Conservation (phyloP, 306 rosid genomes). For the Potentilla sterilis region DNA sequence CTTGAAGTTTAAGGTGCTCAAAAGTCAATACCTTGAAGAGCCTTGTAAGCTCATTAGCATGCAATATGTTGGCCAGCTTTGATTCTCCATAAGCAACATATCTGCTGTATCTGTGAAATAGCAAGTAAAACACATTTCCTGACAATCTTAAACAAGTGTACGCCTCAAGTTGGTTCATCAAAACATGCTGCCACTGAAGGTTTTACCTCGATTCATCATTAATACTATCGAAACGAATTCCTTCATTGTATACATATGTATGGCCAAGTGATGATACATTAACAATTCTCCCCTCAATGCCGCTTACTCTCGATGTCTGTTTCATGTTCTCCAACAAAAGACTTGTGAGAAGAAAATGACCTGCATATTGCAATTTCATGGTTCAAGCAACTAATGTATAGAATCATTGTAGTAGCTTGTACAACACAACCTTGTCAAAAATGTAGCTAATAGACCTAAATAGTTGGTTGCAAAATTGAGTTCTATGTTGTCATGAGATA, state of each 20-base stretch:
- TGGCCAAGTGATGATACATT: constrained; percentile 67
- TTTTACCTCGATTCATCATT: constrained; percentile 56
- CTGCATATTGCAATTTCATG: constrained; percentile 25
- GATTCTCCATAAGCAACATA: constrained; percentile 75
- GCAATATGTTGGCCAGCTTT: constrained; percentile 77
- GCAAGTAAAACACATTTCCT: neutral
- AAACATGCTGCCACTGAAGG: neutral
- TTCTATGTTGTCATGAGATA: constrained; percentile 70
- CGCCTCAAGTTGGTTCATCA: neutral
- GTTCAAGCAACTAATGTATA: no score
- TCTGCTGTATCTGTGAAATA: constrained; percentile 45
- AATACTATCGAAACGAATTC: constrained; percentile 57
- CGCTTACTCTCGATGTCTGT: constrained; percentile 49
- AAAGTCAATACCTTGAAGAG: constrained; percentile 53
- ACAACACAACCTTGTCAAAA: no score
- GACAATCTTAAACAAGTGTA: neutral
- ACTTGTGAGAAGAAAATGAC: constrained; percentile 78
- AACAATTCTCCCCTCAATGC: constrained; percentile 69
- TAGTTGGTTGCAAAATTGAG: constrained; percentile 77
- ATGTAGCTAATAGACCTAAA: constrained; percentile 40
- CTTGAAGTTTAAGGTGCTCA: neutral
- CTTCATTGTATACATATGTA: constrained; percentile 46
- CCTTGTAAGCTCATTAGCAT: constrained; percentile 75
- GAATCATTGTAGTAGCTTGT: no score
- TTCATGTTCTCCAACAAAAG: constrained; percentile 76